Evolutionary conservation across 257 asterid genomes (phyloP), one percentile per base, ranked within the genome.

Genomic region (Striga asiatica): DNA sequence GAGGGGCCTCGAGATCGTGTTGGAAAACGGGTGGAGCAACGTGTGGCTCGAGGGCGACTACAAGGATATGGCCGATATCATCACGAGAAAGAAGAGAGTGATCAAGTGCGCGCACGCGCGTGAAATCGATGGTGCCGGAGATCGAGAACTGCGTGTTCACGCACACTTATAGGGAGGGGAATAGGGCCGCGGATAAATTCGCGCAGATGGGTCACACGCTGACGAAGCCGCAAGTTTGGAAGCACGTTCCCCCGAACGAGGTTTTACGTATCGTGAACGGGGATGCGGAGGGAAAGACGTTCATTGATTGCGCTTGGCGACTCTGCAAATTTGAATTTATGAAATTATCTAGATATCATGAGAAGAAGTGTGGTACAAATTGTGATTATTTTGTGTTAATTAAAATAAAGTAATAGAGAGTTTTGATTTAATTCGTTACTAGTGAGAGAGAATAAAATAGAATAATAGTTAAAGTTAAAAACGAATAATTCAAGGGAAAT

Each of bases 1-100:
- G 0, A 67, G 85, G 73, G 97, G 97, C 12, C 82, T 89, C 0
- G 95, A 89, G 57, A 65, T 78, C 2, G 78, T 71, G 54, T 32
- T 78, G 5, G 89, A 88, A 23, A 76, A 85, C 13, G 85, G 92
- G 2, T 88, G 97, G 92, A 51, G 28, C 0, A 39, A 79, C 10
- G 50, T 85, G 8, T 78, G 88, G 87, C 58, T 85, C 1, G 97
- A 89, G 71, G 94, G 97, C 16, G 97, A 85, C 60, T 79, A 80
- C 45, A 82, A 81, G 71, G 64, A 77, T 6, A 20, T 79, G 6
- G 66, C 81, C 3, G 85, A 85, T 5, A 61, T 85, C 14, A 78
- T 85, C 18, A 59, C 66, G 9, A 24, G 49, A 28, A 74, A 61
- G 60, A 73, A 58, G 49, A 23, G 34, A 16, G 76, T 73, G 9